phyloP scores from a whole-genome alignment of 176 grass and related monocot species.

The Eragrostis curvula region DNA sequence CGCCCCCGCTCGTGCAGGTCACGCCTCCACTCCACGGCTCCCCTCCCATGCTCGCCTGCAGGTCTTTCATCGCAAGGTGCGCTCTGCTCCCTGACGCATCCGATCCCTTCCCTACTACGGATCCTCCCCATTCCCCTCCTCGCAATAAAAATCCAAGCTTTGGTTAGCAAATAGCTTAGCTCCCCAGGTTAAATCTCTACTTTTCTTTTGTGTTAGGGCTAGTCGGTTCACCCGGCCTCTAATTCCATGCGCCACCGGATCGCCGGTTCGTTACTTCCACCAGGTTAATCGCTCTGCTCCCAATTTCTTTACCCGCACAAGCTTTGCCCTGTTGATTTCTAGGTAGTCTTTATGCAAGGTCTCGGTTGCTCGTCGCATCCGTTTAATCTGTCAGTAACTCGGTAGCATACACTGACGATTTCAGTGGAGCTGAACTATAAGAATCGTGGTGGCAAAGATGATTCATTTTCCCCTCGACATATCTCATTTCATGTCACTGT shows the following conservation, averaged over 20 bases:
- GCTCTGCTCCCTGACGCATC: not conserved
- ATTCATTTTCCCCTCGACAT: not conserved
- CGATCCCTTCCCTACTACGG: not conserved
- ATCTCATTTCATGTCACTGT: not conserved
- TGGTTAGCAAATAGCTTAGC: not conserved
- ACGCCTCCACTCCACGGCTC: not conserved
- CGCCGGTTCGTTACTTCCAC: constrained; percentile 26
- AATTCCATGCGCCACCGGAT: constrained; percentile 18
- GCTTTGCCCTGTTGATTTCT: not conserved
- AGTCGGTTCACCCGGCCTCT: constrained; percentile 4
- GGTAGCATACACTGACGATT: not conserved
- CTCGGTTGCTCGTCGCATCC: not conserved
- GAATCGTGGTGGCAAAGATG: not conserved
- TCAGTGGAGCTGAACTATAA: not conserved
- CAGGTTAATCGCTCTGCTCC: constrained; percentile 21
- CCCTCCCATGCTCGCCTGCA: constrained; percentile 15
- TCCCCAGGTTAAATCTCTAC: not conserved
- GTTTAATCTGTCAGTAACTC: not conserved
- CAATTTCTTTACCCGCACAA: not conserved
- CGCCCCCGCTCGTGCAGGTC: not conserved
- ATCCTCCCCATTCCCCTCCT: not conserved
- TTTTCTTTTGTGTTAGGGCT: not conserved
- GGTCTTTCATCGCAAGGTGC: constrained; percentile 27
- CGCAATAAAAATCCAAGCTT: not conserved
- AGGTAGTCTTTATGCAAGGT: not conserved